These are phyloP conservation scores for Clarireedia monteithiana DNA, from an alignment of 2,329 filamentous ascomycete genomes.

Conservation along the genomic window DNA sequence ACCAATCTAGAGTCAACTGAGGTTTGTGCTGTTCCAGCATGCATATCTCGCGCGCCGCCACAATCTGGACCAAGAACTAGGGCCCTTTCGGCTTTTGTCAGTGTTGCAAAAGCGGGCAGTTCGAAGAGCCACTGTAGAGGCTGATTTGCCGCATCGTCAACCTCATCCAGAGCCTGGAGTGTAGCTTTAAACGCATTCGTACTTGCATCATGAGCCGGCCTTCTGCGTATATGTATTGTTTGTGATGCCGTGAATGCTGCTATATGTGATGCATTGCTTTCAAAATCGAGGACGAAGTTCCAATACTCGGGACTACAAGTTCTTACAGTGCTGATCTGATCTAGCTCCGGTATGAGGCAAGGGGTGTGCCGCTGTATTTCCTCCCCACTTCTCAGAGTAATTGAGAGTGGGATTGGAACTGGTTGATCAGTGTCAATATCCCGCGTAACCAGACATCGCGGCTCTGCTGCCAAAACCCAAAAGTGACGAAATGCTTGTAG, in stretches of 20 bases:
- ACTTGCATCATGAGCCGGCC: constrained; percentile 46
- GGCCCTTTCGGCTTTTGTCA: constrained; percentile 50
- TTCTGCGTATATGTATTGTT: constrained; percentile 54
- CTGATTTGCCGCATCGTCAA: constrained; percentile 37
- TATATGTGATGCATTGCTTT: constrained; percentile 46
- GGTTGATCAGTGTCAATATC: constrained; percentile 80
- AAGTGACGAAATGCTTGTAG: constrained; percentile 95
- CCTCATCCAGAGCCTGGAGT: constrained; percentile 54
- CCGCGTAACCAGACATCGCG: constrained; percentile 78
- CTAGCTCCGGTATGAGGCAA: constrained; percentile 39
- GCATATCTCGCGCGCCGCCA: constrained; percentile 34
- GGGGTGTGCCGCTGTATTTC: constrained; percentile 27
- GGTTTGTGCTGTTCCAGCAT: constrained; percentile 46
- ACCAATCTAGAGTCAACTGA: constrained; percentile 55
- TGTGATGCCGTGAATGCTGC: constrained; percentile 52
- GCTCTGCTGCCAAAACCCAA: constrained; percentile 89
- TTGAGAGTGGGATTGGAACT: constrained; percentile 62
- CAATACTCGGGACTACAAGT: constrained; percentile 53
- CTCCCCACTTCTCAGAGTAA: constrained; percentile 34
- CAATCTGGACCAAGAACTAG: constrained; percentile 40
- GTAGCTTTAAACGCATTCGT: constrained; percentile 55
- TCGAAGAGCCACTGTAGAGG: constrained; percentile 59
- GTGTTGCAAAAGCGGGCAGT: constrained; percentile 43
- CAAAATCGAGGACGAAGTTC: constrained; percentile 60
- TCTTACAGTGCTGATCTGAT: constrained; percentile 39